Evolutionary conservation across 1,139 yeast species (phyloP).

Genomic region (Yamadazyma membranifaciens): DNA sequence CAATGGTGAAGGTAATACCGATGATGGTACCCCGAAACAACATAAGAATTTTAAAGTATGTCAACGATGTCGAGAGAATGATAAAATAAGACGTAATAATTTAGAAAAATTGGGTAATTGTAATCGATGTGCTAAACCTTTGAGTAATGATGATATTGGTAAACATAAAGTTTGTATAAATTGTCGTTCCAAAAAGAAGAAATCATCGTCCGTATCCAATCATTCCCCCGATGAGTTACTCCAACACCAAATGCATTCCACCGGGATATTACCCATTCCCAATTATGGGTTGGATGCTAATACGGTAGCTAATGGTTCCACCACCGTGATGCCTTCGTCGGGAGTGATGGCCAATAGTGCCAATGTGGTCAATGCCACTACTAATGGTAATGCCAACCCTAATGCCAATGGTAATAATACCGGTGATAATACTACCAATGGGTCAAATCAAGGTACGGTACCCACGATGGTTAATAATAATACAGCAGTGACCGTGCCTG

Average conservation of each 20-base stretch:
- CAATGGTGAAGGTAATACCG: slow-evolving; percentile 11
- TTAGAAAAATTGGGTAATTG: slow-evolving; percentile 60
- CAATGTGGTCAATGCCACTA: not conserved
- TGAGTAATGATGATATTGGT: slow-evolving; percentile 44
- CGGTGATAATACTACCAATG: not conserved
- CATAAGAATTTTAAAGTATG: slow-evolving; percentile 55
- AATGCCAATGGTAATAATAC: not conserved
- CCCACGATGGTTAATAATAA: not conserved
- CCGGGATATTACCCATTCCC: not conserved
- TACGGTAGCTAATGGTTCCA: too few relatives aligned
- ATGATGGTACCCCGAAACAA: slow-evolving; percentile 10
- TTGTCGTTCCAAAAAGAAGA: slow-evolving; percentile 56
- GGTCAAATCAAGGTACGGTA: not conserved
- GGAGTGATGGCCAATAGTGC: not conserved
- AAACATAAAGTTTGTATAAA: slow-evolving; percentile 54
- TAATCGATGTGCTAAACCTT: slow-evolving; percentile 56
- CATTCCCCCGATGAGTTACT: not conserved
- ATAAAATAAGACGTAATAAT: slow-evolving; percentile 53
- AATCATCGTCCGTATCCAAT: slow-evolving; percentile 10
- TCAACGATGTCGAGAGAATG: slow-evolving; percentile 60
- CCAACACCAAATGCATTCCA: not conserved
- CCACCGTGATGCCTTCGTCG: not conserved
- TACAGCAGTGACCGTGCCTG: not conserved
- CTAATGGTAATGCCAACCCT: not conserved
- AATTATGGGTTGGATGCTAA: not conserved